phyloP scores from a whole-genome alignment of 1,284 basidiomycete species.

The Ganoderma boninense region DNA sequence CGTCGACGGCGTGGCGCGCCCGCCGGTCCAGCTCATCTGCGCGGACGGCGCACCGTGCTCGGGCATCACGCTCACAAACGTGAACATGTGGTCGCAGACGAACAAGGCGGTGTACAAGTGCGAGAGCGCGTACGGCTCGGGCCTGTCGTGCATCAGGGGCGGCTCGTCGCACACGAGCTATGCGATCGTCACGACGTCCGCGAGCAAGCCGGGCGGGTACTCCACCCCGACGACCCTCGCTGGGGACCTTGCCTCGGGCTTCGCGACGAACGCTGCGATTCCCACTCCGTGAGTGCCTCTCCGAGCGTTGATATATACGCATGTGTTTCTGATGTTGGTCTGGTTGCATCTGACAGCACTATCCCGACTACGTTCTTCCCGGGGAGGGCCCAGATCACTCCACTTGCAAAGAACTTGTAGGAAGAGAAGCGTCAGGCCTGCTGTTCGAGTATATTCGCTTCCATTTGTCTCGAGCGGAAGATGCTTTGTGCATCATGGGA shows the following conservation, averaged over 20 bases:
- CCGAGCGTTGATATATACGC: neutral
- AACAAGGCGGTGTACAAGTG: slow-evolving; percentile 42
- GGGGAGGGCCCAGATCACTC: slow-evolving; percentile 7
- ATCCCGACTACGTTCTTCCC: slow-evolving; percentile 15
- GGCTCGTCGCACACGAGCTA: slow-evolving; percentile 38
- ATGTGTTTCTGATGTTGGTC: neutral
- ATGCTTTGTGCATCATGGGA: neutral
- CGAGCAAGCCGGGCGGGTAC: slow-evolving; percentile 40
- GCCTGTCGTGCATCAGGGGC: slow-evolving; percentile 40
- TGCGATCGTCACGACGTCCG: slow-evolving; percentile 36
- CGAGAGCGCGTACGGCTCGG: slow-evolving; percentile 44
- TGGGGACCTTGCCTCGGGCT: slow-evolving; percentile 42
- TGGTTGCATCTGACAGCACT: neutral
- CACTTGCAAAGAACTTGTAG: slow-evolving; percentile 12
- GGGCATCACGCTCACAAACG: slow-evolving; percentile 41
- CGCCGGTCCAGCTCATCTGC: slow-evolving; percentile 44
- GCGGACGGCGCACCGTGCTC: slow-evolving; percentile 45
- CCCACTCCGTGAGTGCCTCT: slow-evolving; percentile 42
- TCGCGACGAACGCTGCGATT: slow-evolving; percentile 42
- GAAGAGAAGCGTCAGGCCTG: neutral
- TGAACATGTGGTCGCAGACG: slow-evolving; percentile 45
- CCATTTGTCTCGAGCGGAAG: neutral
- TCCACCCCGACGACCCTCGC: slow-evolving; percentile 41
- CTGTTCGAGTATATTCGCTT: neutral
- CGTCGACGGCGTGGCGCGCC: slow-evolving; percentile 40